These are phyloP conservation scores for Russula sp. DNA, from an alignment of 768 basidiomycete species.

Conservation along the genomic window DNA sequence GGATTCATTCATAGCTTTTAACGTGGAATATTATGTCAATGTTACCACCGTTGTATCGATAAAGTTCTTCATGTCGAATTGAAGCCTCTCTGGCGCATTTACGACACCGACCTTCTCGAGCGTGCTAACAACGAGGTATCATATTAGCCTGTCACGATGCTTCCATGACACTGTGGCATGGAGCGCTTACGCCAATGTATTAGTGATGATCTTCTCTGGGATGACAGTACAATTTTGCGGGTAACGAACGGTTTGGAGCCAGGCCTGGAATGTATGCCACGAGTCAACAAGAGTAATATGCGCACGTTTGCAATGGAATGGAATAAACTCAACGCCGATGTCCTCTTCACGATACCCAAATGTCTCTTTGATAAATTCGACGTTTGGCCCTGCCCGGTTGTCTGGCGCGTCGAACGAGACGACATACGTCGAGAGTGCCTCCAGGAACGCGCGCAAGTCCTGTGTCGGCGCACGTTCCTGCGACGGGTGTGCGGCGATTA, in stretches of 20 bases:
- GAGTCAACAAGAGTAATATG: background rate
- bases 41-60: constrained; percentile 22
- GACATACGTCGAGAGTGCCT: constrained; percentile 61
- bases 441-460: constrained; percentile 58
- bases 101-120: constrained; percentile 78
- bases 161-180: background rate
- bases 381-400: constrained; percentile 53
- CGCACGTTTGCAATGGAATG: background rate
- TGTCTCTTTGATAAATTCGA: constrained; percentile 70
- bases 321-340: constrained; percentile 52
- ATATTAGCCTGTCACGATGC: constrained; percentile 2
- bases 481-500: constrained; percentile 81
- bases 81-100: constrained; percentile 52
- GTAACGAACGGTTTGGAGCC: constrained; percentile 79
- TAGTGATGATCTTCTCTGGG: constrained; percentile 57
- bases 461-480: constrained; percentile 51
- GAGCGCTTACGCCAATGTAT: constrained; percentile 62
- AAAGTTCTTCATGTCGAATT: constrained; percentile 25
- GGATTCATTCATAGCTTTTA: background rate
- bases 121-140: constrained; percentile 44
- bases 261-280: constrained; percentile 51
- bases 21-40: constrained; percentile 16
- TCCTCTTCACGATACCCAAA: constrained; percentile 85
- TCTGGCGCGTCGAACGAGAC: constrained; percentile 60
- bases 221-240: constrained; percentile 63